A percentile compares a stretch with the other conserved stretches of the same genome.
Conservation (phyloP, 148 eudicot species). For the Dysphania ambrosioides region DNA sequence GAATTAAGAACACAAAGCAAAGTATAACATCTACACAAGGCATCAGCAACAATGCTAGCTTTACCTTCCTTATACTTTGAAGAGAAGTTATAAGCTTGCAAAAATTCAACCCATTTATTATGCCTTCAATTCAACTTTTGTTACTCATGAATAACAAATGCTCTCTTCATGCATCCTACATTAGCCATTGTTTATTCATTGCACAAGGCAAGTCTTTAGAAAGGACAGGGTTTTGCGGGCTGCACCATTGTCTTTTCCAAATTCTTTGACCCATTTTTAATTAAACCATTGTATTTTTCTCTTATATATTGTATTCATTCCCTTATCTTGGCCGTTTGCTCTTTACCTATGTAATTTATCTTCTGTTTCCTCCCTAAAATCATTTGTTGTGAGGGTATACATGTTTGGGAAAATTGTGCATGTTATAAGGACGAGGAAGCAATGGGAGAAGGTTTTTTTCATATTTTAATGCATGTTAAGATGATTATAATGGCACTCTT, state of each 20-base stretch:
- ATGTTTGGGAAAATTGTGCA: background rate
- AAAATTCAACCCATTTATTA: constrained; percentile 8
- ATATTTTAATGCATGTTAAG: no score
- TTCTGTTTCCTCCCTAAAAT: background rate
- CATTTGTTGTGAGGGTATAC: background rate
- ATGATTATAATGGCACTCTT: no score
- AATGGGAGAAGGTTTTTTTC: background rate
- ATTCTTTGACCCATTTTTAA: no score
- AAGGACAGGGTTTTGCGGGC: no score
- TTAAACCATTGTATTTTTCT: background rate
- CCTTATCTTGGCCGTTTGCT: background rate
- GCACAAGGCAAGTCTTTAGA: no score
- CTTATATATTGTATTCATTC: background rate
- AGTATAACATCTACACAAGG: background rate
- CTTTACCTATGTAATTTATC: background rate
- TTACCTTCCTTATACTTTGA: constrained; percentile 4
- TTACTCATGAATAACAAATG: no score
- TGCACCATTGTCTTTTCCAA: no score
- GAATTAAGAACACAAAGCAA: no score
- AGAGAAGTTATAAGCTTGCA: background rate
- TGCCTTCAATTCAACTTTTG: background rate
- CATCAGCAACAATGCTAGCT: constrained; percentile 8
- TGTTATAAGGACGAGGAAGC: background rate
- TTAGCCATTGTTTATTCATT: no score
- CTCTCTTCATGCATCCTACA: no score